Conservation (phyloP, 208 protist genomes). For the Trypanosoma scelopori region DNA sequence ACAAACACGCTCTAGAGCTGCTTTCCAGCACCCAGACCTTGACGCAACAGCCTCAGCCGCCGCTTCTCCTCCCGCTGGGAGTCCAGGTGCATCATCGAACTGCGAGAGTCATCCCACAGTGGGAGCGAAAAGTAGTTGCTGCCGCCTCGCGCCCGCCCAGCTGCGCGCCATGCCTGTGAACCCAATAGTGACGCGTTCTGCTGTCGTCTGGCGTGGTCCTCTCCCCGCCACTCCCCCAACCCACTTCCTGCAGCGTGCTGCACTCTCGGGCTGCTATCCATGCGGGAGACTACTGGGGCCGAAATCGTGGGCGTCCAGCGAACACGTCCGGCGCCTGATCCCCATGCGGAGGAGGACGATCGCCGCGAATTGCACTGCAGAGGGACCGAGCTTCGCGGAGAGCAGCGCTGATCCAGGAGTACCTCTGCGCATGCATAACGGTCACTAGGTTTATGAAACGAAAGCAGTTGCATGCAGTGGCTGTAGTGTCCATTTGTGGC, state of each 20-base stretch:
- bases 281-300: no score
- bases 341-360: no score
- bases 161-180: constrained; percentile 5
- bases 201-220: background rate
- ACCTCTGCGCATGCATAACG: constrained; percentile 2
- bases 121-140: constrained; percentile 8
- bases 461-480: constrained; percentile 7
- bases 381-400: background rate
- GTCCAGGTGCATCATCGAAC: constrained; percentile 3
- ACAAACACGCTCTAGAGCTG: no score
- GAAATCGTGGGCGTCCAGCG: no score
- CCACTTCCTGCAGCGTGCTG: no score
- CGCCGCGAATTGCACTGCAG: background rate
- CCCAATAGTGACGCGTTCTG: background rate
- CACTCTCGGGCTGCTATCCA: no score
- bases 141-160: background rate
- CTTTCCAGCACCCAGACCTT: background rate
- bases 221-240: no score
- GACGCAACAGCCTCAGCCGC: background rate
- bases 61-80: constrained; percentile 1
- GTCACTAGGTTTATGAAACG: constrained; percentile 1
- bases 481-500: constrained; percentile 1
- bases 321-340: no score
- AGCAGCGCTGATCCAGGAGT: background rate
- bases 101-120: background rate